Percentiles rank a stretch among this genome's conserved stretches.
These are phyloP conservation scores for Eutrema salsugineum DNA, from an alignment of 441 rosid species.

Conservation along the genomic window DNA sequence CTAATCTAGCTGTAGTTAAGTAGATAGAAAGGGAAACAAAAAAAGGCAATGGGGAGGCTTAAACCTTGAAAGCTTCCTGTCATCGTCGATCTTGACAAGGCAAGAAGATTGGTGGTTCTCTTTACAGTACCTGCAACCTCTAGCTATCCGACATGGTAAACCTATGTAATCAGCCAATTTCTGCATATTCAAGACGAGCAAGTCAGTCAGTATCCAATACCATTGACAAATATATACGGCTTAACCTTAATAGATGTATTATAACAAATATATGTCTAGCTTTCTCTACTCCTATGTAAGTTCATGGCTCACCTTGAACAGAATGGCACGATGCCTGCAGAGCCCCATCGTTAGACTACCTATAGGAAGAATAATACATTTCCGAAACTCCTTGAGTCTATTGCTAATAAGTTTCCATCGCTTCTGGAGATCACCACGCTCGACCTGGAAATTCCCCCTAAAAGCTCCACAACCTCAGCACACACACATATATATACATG, in stretches of 20 bases:
- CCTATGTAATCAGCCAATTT: slow-evolving; percentile 94
- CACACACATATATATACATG: background rate
- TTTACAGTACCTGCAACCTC: slow-evolving; percentile 85
- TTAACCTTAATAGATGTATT: no score
- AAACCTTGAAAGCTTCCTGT: slow-evolving; percentile 59
- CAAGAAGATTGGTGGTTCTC: slow-evolving; percentile 88
- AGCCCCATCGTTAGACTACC: slow-evolving; percentile 86
- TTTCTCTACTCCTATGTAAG: background rate
- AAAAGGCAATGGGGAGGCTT: background rate
- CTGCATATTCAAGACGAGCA: slow-evolving; percentile 41
- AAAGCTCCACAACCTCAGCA: slow-evolving; percentile 23
- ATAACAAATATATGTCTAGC: no score
- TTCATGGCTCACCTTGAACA: slow-evolving; percentile 66
- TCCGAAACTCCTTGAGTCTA: slow-evolving; percentile 62
- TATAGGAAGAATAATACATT: slow-evolving; percentile 81
- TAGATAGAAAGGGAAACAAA: background rate
- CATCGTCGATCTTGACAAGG: slow-evolving; percentile 90
- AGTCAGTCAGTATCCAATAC: slow-evolving; percentile 17
- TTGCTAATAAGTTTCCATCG: slow-evolving; percentile 74
- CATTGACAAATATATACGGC: background rate
- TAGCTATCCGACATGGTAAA: slow-evolving; percentile 95
- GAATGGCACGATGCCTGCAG: slow-evolving; percentile 92
- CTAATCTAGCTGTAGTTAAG: background rate
- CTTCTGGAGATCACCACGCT: slow-evolving; percentile 79
- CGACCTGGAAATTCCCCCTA: slow-evolving; percentile 77